Evolutionary conservation across 1,139 yeast genomes (phyloP).

Genomic region (Sugiyamaella pinicola): DNA sequence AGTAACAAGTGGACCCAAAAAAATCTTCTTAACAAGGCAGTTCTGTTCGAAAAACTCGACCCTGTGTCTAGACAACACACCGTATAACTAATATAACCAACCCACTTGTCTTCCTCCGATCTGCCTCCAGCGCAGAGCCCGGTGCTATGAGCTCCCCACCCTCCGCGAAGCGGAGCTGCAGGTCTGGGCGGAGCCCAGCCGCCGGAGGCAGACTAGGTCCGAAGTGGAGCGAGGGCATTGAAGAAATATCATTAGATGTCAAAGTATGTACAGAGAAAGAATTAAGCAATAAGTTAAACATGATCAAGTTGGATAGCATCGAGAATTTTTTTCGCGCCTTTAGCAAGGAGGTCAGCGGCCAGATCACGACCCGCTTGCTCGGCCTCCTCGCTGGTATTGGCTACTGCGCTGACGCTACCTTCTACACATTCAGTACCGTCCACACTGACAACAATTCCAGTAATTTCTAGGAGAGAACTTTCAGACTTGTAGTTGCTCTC

Average conservation of each 20-base stretch:
- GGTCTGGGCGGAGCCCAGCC: too few species aligned
- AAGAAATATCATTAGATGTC: conserved; percentile 5
- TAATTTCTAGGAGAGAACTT: conserved; percentile 51
- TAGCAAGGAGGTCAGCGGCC: conserved; percentile 65
- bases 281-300: conserved; percentile 15
- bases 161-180: too few species aligned
- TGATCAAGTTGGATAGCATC: conserved; percentile 73
- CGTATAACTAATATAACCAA: conserved; percentile 1
- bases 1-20: conserved; percentile 5
- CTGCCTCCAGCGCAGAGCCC: too few species aligned
- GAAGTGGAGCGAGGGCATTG: too few species aligned
- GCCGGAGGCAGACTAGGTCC: too few species aligned
- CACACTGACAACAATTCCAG: conserved; percentile 78
- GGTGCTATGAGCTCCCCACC: too few species aligned
- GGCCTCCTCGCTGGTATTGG: conserved; percentile 60
- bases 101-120: too few species aligned
- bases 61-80: not conserved
- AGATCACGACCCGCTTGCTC: conserved; percentile 67
- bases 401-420: conserved; percentile 46
- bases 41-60: conserved; percentile 4
- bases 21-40: not conserved
- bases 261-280: conserved; percentile 19
- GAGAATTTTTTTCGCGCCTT: conserved; percentile 82
- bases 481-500: conserved; percentile 56
- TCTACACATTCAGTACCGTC: conserved; percentile 77